Evolutionary conservation across 495 filamentous ascomycete species (phyloP).

Genomic region (Hyaloscypha hepaticicola): DNA sequence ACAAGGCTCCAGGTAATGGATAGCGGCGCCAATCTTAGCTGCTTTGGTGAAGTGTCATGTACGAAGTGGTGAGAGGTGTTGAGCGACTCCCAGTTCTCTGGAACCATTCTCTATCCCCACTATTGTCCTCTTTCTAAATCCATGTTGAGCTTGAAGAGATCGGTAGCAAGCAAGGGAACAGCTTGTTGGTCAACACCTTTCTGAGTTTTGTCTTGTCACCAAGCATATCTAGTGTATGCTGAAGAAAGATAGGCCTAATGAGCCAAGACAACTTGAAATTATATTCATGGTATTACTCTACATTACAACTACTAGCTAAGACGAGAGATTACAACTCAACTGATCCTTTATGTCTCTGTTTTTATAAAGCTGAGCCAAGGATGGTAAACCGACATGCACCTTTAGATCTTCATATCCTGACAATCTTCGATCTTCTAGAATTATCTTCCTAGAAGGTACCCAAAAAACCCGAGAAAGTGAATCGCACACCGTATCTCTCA

Average conservation of each 20-base stretch:
- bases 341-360: neutral
- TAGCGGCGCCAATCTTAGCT: neutral
- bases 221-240: neutral
- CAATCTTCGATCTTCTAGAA: conserved; percentile 12
- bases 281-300: neutral
- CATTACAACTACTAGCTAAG: neutral
- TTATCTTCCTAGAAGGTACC: conserved; percentile 11
- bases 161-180: neutral
- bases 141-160: neutral
- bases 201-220: neutral
- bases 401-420: conserved; percentile 9
- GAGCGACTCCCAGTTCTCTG: neutral
- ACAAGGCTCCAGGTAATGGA: neutral
- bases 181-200: neutral
- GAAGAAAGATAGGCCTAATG: neutral
- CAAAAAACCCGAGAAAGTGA: too few species aligned
- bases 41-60: neutral
- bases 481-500: conserved; percentile 10
- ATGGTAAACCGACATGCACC: conserved; percentile 13
- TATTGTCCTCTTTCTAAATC: neutral
- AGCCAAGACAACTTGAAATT: neutral
- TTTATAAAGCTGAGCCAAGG: neutral
- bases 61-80: neutral
- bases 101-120: neutral
- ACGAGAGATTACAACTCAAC: neutral